A percentile compares a stretch with the other conserved stretches of the same genome.
phyloP scores from a whole-genome alignment of 2,329 filamentous ascomycete genomes.

The Colletotrichum sidae region DNA sequence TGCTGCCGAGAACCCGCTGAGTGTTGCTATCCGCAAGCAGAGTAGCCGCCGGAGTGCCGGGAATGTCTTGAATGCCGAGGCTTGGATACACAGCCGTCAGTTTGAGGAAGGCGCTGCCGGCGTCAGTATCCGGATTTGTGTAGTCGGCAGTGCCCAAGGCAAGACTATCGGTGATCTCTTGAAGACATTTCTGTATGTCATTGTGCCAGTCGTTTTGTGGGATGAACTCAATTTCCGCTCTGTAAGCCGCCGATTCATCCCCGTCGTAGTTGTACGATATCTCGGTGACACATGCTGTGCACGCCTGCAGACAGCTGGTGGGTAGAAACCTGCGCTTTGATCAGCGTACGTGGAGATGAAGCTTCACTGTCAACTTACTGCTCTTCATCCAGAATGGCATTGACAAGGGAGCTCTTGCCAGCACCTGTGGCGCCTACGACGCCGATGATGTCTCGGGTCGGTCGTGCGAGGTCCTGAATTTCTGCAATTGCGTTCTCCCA shows the following conservation, averaged over 20 bases:
- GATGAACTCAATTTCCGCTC: constrained; percentile 70
- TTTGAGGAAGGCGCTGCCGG: constrained; percentile 52
- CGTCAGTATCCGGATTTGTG: constrained; percentile 55
- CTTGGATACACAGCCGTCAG: constrained; percentile 58
- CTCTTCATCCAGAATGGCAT: neutral
- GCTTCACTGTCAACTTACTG: neutral
- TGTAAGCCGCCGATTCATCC: constrained; percentile 48
- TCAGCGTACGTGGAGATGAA: neutral
- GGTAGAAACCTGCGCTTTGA: constrained; percentile 48
- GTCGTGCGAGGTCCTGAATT: neutral
- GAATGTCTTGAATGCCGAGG: constrained; percentile 31
- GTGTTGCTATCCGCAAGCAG: neutral
- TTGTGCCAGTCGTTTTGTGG: constrained; percentile 60
- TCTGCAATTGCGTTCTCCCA: too few species aligned
- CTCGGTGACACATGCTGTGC: constrained; percentile 71
- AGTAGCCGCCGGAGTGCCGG: neutral
- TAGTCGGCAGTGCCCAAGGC: constrained; percentile 51
- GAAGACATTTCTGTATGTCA: constrained; percentile 60
- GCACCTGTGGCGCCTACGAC: neutral
- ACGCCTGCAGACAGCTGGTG: constrained; percentile 66
- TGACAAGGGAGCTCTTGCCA: constrained; percentile 3
- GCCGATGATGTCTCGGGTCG: neutral
- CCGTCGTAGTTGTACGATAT: constrained; percentile 65
- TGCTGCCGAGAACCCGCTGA: neutral
- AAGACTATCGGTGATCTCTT: constrained; percentile 57